A percentile compares a stretch with the other conserved stretches of the same genome.
These are phyloP conservation scores for Elasticomyces elasticus DNA, from an alignment of 495 filamentous ascomycete species.

Conservation along the genomic window DNA sequence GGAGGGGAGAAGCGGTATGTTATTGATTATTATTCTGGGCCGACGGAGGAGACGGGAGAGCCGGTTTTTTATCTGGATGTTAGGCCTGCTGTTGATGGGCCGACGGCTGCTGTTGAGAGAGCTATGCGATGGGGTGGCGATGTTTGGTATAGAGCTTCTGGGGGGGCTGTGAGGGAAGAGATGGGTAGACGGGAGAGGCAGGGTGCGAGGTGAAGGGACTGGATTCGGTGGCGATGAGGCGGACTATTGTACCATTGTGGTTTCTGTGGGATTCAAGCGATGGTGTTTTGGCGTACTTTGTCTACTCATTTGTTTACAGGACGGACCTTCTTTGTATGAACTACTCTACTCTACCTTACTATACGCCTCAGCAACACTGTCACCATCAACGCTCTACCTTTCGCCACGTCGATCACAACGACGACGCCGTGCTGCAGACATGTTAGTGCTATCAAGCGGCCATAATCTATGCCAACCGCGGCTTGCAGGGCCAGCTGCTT, in stretches of 20 bases:
- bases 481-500: too few species aligned
- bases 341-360: too few species aligned
- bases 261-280: neutral
- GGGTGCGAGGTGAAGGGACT: neutral
- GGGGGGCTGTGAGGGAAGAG: conserved; percentile 39
- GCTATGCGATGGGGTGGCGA: conserved; percentile 83
- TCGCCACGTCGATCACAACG: too few species aligned
- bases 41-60: conserved; percentile 78
- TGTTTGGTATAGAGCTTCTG: conserved; percentile 84
- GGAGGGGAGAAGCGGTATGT: conserved; percentile 79
- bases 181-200: conserved; percentile 16
- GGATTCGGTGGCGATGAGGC: neutral
- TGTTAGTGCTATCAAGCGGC: too few species aligned
- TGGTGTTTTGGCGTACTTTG: neutral
- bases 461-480: too few species aligned
- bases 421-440: too few species aligned
- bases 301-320: too few species aligned
- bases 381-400: too few species aligned
- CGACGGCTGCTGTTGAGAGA: conserved; percentile 70
- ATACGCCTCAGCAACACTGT: too few species aligned
- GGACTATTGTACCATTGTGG: neutral
- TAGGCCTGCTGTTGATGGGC: conserved; percentile 80
- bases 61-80: conserved; percentile 97
- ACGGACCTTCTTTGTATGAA: too few species aligned
- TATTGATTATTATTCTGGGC: conserved; percentile 92